Conservation (phyloP, 202 grass and related monocot species). For the Panicum virgatum region DNA sequence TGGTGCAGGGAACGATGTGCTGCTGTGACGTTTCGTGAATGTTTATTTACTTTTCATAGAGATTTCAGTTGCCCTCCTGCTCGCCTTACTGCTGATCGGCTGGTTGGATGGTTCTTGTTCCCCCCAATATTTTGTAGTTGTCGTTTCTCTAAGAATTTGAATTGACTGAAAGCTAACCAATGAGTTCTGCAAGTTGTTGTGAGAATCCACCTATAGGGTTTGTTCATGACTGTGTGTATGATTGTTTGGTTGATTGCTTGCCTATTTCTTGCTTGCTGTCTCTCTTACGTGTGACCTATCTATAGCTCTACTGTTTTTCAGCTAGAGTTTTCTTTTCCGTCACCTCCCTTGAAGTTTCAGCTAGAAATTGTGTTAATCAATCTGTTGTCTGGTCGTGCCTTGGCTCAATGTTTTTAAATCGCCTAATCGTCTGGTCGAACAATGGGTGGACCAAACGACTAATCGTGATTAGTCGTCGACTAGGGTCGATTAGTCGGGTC, state of each 20-base stretch:
- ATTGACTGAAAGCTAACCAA: not conserved
- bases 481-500: no score
- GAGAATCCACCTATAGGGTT: not conserved
- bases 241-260: not conserved
- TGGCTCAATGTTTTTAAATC: no score
- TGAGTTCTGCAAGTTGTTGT: not conserved
- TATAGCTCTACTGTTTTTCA: slow-evolving; percentile 9
- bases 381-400: not conserved
- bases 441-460: no score
- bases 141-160: not conserved
- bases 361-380: not conserved
- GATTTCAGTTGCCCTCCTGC: not conserved
- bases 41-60: not conserved
- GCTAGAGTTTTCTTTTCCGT: not conserved
- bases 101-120: not conserved
- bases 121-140: not conserved
- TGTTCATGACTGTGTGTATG: no score
- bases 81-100: not conserved
- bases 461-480: no score
- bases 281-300: not conserved
- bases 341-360: not conserved
- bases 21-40: not conserved
- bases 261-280: not conserved
- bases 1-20: not conserved
- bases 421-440: no score